Percentiles rank a stretch among this genome's conserved stretches.
Conservation (phyloP, 495 filamentous ascomycete genomes). For the Penicillium malachiteum region DNA sequence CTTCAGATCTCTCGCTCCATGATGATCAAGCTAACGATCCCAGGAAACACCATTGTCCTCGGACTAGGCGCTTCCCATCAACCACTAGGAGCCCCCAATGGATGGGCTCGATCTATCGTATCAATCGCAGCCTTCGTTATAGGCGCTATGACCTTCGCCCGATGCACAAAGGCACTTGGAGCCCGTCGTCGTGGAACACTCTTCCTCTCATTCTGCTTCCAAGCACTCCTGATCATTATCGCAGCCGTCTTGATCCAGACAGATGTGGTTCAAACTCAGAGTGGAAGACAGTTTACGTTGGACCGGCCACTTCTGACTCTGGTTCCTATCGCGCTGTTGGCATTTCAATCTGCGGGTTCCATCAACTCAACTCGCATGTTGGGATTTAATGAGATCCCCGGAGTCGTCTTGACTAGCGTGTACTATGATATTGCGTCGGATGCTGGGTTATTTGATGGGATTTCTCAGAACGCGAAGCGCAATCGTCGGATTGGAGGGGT, state of each 20-base stretch:
- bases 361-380: neutral
- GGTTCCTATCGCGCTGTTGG: neutral
- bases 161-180: neutral
- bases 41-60: constrained; percentile 1
- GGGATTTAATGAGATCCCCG: neutral
- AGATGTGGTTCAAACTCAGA: neutral
- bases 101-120: neutral
- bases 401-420: neutral
- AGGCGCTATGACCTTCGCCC: neutral
- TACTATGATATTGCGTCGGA: neutral
- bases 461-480: neutral
- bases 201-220: neutral
- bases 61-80: neutral
- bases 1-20: neutral
- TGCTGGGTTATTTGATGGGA: neutral
- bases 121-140: neutral
- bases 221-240: neutral
- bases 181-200: neutral
- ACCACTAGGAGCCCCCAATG: neutral
- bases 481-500: neutral
- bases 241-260: neutral
- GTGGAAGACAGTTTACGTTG: neutral
- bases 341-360: neutral
- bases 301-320: neutral
- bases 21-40: neutral